phyloP scores from a whole-genome alignment of 805 yeast species.

The Nakazawaea holstii region DNA sequence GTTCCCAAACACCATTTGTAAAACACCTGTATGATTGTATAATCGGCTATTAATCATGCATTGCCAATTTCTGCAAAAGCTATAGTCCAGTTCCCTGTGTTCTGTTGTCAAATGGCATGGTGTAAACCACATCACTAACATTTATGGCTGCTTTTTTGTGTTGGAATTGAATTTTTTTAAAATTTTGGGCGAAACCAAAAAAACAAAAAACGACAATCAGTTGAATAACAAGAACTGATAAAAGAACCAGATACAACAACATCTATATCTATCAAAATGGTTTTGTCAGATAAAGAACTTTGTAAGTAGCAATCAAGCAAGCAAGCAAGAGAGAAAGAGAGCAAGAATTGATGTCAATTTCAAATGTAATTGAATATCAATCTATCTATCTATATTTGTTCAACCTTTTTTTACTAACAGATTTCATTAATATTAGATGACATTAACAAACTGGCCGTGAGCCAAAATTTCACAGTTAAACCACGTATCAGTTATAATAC shows the following conservation, averaged over 20 bases:
- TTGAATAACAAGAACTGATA: neutral
- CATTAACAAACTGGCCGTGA: slow-evolving; percentile 86
- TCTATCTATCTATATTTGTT: neutral
- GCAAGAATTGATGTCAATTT: neutral
- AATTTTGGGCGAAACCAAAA: neutral
- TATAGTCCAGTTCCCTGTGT: too few species aligned
- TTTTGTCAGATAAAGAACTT: slow-evolving; percentile 35
- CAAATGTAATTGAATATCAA: too few species aligned
- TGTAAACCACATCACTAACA: neutral
- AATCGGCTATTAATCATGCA: too few species aligned
- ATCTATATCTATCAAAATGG: slow-evolving; percentile 10
- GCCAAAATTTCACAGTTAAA: slow-evolving; percentile 84
- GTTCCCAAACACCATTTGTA: too few species aligned
- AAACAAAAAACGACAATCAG: neutral
- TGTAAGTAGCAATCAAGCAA: slow-evolving; percentile 22
- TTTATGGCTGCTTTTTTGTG: neutral
- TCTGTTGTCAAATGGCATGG: too few species aligned
- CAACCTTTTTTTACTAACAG: neutral
- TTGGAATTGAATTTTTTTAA: neutral
- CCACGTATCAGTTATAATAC: slow-evolving; percentile 94
- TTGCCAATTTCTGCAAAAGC: too few species aligned
- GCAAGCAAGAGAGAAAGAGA: too few species aligned
- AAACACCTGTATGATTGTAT: too few species aligned
- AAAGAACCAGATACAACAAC: neutral
- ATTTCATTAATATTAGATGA: slow-evolving; percentile 36